Conservation (phyloP, 2,329 filamentous ascomycete species). For the Pseudogymnoascus sp. region DNA sequence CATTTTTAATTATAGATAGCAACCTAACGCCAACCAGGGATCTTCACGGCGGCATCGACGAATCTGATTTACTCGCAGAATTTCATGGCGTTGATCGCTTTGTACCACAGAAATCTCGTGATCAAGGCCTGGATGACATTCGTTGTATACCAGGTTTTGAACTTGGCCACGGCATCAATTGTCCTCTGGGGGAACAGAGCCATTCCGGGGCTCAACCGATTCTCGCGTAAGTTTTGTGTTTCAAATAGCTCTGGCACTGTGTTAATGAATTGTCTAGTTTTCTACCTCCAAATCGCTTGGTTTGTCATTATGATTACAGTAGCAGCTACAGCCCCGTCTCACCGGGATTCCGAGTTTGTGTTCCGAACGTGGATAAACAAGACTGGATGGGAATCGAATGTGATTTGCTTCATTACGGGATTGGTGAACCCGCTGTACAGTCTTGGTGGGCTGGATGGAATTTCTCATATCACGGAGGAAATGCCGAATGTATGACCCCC, state of each 20-base stretch:
- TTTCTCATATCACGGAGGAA: conserved; percentile 44
- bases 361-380: conserved; percentile 46
- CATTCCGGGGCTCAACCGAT: conserved; percentile 38
- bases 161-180: conserved; percentile 36
- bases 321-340: conserved; percentile 37
- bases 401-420: conserved; percentile 43
- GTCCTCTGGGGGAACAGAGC: conserved; percentile 42
- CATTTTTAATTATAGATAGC: background rate
- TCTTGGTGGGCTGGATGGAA: conserved; percentile 40
- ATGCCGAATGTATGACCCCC: conserved; percentile 36
- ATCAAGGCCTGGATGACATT: conserved; percentile 43
- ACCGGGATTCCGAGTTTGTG: conserved; percentile 41
- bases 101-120: conserved; percentile 34
- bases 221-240: conserved; percentile 29
- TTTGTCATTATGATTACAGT: conserved; percentile 42
- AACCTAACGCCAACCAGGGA: conserved; percentile 26
- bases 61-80: conserved; percentile 35
- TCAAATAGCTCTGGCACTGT: background rate
- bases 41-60: conserved; percentile 29
- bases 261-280: conserved; percentile 23
- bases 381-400: conserved; percentile 42
- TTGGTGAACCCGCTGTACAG: conserved; percentile 42
- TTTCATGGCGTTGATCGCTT: conserved; percentile 35
- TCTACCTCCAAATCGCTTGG: conserved; percentile 41
- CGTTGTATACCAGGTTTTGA: conserved; percentile 37